Percentiles rank a stretch among this genome's conserved stretches.
Conservation (phyloP, 805 yeast genomes). For the Starmerella bombicola region DNA sequence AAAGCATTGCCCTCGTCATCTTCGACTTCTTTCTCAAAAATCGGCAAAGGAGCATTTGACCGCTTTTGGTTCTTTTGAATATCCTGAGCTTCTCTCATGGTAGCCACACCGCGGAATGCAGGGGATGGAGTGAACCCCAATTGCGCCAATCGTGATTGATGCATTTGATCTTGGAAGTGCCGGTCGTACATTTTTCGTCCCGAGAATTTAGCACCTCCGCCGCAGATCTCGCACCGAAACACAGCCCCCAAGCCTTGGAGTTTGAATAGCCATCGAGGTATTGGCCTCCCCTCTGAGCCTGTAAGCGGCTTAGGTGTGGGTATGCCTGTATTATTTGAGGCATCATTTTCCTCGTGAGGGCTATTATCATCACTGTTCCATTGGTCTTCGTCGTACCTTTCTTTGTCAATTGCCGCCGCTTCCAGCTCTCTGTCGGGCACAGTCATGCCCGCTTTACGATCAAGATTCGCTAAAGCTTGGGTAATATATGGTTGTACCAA, state of each 20-base stretch:
- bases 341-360: slow-evolving; percentile 28
- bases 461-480: slow-evolving; percentile 47
- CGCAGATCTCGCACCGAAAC: slow-evolving; percentile 78
- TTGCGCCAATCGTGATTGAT: slow-evolving; percentile 57
- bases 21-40: slow-evolving; percentile 61
- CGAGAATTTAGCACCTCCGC: slow-evolving; percentile 46
- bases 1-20: slow-evolving; percentile 89
- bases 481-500: slow-evolving; percentile 34
- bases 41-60: slow-evolving; percentile 59
- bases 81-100: slow-evolving; percentile 51
- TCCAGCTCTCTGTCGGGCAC: slow-evolving; percentile 55
- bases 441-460: slow-evolving; percentile 55
- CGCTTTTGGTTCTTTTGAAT: slow-evolving; percentile 40
- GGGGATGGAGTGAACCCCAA: slow-evolving; percentile 51
- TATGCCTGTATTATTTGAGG: slow-evolving; percentile 24
- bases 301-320: slow-evolving; percentile 34
- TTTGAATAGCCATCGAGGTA: slow-evolving; percentile 88
- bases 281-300: slow-evolving; percentile 83
- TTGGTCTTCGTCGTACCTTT: slow-evolving; percentile 21
- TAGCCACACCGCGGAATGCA: slow-evolving; percentile 50
- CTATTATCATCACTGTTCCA: slow-evolving; percentile 17
- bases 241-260: slow-evolving; percentile 68
- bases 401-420: slow-evolving; percentile 33
- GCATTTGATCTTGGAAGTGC: slow-evolving; percentile 61
- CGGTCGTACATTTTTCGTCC: slow-evolving; percentile 61